A percentile compares a stretch with the other conserved stretches of the same genome.
These are phyloP conservation scores for Suillus weaverae DNA, from an alignment of 768 basidiomycete species.

Conservation along the genomic window DNA sequence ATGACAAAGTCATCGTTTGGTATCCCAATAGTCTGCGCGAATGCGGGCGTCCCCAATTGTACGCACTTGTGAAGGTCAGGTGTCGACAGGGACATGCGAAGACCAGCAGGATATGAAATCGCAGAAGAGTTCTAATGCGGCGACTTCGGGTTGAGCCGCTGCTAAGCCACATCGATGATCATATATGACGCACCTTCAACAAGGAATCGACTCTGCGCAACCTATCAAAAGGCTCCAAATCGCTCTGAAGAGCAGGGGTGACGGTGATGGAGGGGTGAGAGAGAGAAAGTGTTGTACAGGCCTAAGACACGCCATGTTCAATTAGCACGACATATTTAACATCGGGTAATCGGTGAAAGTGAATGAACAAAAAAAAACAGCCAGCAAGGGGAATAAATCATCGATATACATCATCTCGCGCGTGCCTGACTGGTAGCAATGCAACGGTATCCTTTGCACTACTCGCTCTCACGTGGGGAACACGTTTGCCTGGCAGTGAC, in stretches of 20 bases:
- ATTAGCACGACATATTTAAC: slow-evolving; percentile 21
- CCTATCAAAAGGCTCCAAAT: slow-evolving; percentile 62
- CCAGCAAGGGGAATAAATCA: not conserved
- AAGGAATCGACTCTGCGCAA: slow-evolving; percentile 45
- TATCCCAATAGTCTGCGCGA: not conserved
- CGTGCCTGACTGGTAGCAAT: slow-evolving; percentile 4
- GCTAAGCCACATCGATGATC: slow-evolving; percentile 26
- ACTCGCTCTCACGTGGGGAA: slow-evolving; percentile 16
- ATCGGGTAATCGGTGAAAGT: slow-evolving; percentile 21
- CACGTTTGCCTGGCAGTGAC: slow-evolving; percentile 13
- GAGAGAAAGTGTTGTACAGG: slow-evolving; percentile 53
- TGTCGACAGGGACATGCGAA: slow-evolving; percentile 37
- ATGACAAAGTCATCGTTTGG: slow-evolving; percentile 49
- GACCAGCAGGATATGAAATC: slow-evolving; percentile 11
- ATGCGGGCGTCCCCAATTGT: slow-evolving; percentile 9
- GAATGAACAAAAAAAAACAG: slow-evolving; percentile 13
- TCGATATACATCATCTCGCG: not conserved
- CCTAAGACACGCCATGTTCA: slow-evolving; percentile 38
- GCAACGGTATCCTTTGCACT: slow-evolving; percentile 3
- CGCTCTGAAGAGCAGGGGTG: slow-evolving; percentile 58
- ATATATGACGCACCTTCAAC: slow-evolving; percentile 22
- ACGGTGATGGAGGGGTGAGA: slow-evolving; percentile 47
- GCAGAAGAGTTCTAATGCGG: slow-evolving; percentile 14
- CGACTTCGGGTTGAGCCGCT: slow-evolving; percentile 4
- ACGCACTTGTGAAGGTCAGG: slow-evolving; percentile 31